These are phyloP conservation scores for Pyrenopolyporus hunteri DNA, from an alignment of 495 filamentous ascomycete genomes.

Conservation along the genomic window DNA sequence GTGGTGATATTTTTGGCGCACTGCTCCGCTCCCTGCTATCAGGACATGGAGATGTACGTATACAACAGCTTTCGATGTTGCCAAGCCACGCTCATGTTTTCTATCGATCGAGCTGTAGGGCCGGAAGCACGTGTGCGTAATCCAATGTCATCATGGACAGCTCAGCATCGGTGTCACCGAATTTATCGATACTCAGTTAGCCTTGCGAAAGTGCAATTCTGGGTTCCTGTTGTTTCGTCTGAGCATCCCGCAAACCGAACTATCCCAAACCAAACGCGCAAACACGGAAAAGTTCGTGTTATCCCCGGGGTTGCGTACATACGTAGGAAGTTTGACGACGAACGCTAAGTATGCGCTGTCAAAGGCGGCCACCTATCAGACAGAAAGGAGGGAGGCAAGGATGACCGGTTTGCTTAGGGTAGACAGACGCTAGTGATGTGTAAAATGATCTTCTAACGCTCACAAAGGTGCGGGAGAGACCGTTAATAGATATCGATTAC, in stretches of 20 bases:
- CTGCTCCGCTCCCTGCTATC: not conserved
- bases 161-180: constrained; percentile 34
- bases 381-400: constrained; percentile 1
- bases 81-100: not conserved
- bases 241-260: not conserved
- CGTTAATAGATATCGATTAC: constrained; percentile 3
- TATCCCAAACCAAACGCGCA: not conserved
- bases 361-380: no score
- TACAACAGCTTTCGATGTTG: constrained; percentile 1
- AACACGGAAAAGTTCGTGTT: constrained; percentile 4
- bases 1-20: constrained; percentile 33
- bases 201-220: constrained; percentile 30
- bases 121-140: constrained; percentile 22
- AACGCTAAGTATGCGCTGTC: constrained; percentile 11
- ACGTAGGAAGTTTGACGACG: not conserved
- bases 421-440: constrained; percentile 17
- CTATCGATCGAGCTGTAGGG: constrained; percentile 16
- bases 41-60: constrained; percentile 11
- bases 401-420: constrained; percentile 21
- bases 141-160: constrained; percentile 26
- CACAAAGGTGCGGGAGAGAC: constrained; percentile 11
- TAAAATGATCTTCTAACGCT: constrained; percentile 10
- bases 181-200: not conserved
- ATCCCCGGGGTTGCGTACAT: constrained; percentile 19
- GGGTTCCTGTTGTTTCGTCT: not conserved